phyloP scores from a whole-genome alignment of 169 alveolate genomes.

The Haemoproteus tartakovskyi region DNA sequence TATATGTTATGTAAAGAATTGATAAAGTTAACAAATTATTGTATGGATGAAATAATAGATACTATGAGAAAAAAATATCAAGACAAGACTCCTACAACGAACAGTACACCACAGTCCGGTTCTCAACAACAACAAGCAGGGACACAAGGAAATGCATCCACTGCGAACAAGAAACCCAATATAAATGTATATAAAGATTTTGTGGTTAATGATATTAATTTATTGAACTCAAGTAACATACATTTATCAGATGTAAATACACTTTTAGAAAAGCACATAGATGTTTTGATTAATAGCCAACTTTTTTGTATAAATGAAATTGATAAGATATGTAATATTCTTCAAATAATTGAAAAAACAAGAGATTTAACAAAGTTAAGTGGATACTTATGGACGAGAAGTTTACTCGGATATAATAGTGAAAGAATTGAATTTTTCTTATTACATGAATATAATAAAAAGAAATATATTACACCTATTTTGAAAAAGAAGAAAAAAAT shows the following conservation, averaged over 20 bases:
- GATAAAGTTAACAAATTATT: slow-evolving; percentile 35
- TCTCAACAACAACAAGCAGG: neutral
- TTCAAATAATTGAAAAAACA: slow-evolving; percentile 88
- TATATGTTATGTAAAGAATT: slow-evolving; percentile 35
- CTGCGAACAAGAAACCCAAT: neutral
- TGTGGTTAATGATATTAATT: slow-evolving; percentile 37
- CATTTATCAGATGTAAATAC: slow-evolving; percentile 30
- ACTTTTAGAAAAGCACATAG: slow-evolving; percentile 17
- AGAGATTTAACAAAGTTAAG: slow-evolving; percentile 89
- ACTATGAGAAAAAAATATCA: slow-evolving; percentile 29
- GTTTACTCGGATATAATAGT: slow-evolving; percentile 84
- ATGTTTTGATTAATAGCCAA: slow-evolving; percentile 24
- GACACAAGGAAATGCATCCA: neutral
- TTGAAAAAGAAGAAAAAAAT: slow-evolving; percentile 15
- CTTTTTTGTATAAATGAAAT: slow-evolving; percentile 36
- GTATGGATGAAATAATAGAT: slow-evolving; percentile 52
- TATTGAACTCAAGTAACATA: slow-evolving; percentile 33
- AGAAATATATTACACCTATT: slow-evolving; percentile 83
- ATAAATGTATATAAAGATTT: slow-evolving; percentile 41
- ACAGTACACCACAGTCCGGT: neutral
- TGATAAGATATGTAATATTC: slow-evolving; percentile 33
- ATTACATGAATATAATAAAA: slow-evolving; percentile 86
- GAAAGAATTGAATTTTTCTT: slow-evolving; percentile 90
- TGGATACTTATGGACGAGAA: slow-evolving; percentile 89
- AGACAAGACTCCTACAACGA: neutral